Percentiles rank a stretch among this genome's conserved stretches.
Conservation (phyloP, 768 basidiomycete species). For the Pleurotus sapidus region DNA sequence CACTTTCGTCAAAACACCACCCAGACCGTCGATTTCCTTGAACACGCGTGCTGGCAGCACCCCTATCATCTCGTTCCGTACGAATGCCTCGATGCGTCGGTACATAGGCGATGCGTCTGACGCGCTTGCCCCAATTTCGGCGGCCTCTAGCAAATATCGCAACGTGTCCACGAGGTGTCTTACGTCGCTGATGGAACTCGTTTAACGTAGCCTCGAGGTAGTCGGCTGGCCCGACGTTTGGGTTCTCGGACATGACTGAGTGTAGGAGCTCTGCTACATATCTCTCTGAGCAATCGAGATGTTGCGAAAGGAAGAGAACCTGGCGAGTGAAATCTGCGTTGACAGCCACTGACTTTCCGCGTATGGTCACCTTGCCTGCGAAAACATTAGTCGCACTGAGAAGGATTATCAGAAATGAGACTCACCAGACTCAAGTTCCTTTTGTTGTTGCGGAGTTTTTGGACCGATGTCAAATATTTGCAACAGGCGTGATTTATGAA, state of each 20-base stretch:
- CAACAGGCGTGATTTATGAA: conserved; percentile 61
- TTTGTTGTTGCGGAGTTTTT: conserved; percentile 60
- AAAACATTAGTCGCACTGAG: conserved; percentile 8
- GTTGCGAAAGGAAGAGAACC: conserved; percentile 73
- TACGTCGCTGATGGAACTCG: conserved; percentile 66
- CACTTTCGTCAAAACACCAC: conserved; percentile 48
- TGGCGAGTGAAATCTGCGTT: conserved; percentile 80
- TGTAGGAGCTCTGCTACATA: conserved; percentile 71
- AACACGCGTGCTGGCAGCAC: conserved; percentile 56
- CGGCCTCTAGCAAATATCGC: conserved; percentile 63
- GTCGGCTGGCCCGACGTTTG: conserved; percentile 56
- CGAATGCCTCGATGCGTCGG: conserved; percentile 52
- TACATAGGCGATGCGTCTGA: conserved; percentile 39
- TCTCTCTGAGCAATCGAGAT: conserved; percentile 81
- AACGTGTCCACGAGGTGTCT: conserved; percentile 71
- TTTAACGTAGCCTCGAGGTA: conserved; percentile 66
- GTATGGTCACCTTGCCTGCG: conserved; percentile 62
- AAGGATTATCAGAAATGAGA: conserved; percentile 5
- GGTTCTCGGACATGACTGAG: conserved; percentile 57
- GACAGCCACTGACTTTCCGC: conserved; percentile 67
- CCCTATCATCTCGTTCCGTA: conserved; percentile 51
- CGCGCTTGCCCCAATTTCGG: conserved; percentile 18
- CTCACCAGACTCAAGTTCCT: conserved; percentile 66
- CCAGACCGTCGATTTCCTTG: conserved; percentile 60
- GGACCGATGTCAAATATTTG: conserved; percentile 65